phyloP scores from a whole-genome alignment of 2,329 filamentous ascomycete species.

The Fusarium sulawesiense region DNA sequence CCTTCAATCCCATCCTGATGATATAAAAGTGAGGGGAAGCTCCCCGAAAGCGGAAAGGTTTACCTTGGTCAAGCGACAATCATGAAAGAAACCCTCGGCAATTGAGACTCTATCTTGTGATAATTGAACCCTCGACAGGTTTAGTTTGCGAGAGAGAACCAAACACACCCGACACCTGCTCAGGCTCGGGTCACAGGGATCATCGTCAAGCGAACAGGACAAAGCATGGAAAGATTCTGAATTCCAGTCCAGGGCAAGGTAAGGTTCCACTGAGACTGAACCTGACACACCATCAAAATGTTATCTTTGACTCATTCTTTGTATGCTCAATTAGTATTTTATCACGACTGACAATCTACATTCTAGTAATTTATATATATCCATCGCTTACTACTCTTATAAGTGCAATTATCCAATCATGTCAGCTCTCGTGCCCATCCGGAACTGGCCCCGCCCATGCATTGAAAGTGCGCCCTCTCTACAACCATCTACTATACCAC shows the following conservation, averaged over 20 bases:
- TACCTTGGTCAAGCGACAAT: not conserved
- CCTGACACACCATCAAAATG: not conserved
- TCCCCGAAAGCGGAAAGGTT: slow-evolving; percentile 32
- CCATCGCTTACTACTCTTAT: not conserved
- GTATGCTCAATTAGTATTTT: not conserved
- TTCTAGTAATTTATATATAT: not conserved
- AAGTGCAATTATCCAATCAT: slow-evolving; percentile 21
- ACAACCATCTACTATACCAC: not conserved
- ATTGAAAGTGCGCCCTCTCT: slow-evolving; percentile 25
- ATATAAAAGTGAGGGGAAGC: slow-evolving; percentile 31
- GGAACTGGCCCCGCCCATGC: slow-evolving; percentile 24
- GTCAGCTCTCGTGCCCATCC: not conserved
- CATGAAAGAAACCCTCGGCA: slow-evolving; percentile 22
- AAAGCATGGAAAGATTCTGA: not conserved
- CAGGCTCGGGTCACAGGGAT: slow-evolving; percentile 12
- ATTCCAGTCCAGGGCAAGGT: not conserved
- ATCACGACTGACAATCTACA: not conserved
- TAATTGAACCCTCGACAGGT: slow-evolving; percentile 16
- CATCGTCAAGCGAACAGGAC: slow-evolving; percentile 7
- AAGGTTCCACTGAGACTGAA: slow-evolving; percentile 10
- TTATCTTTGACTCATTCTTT: not conserved
- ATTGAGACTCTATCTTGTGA: slow-evolving; percentile 26
- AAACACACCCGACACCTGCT: not conserved
- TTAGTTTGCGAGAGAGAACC: slow-evolving; percentile 26
- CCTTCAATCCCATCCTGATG: not conserved